Evolutionary conservation across 345 rosid genomes (phyloP).

Genomic region (Fremontodendron californicum): DNA sequence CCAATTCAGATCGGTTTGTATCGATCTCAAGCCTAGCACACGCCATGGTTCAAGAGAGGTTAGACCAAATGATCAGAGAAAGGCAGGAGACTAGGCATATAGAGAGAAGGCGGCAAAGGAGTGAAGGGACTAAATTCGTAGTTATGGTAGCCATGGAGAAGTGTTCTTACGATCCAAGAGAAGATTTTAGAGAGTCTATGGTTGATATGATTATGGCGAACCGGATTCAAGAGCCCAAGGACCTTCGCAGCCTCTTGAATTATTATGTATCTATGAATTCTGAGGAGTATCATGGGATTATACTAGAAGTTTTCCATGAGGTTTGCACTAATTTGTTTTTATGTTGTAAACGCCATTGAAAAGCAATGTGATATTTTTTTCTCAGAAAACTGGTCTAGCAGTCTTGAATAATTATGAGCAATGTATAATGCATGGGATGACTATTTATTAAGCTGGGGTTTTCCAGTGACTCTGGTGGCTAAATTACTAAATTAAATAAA

Average conservation of each 20-base stretch:
- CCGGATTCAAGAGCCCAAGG: conserved; percentile 52
- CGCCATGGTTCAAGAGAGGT: conserved; percentile 41
- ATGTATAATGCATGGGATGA: neutral
- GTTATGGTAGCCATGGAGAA: conserved; percentile 91
- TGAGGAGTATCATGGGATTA: conserved; percentile 49
- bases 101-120: conserved; percentile 5
- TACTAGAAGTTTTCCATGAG: conserved; percentile 75
- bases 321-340: conserved; percentile 70
- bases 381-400: neutral
- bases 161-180: conserved; percentile 65
- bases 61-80: conserved; percentile 12
- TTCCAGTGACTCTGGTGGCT: neutral
- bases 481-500: neutral
- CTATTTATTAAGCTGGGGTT: neutral
- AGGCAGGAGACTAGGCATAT: conserved; percentile 5
- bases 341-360: conserved; percentile 43
- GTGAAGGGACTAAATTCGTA: conserved; percentile 43
- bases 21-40: conserved; percentile 77
- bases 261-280: conserved; percentile 80
- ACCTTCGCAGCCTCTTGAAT: conserved; percentile 73
- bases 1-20: conserved; percentile 37
- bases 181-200: conserved; percentile 81
- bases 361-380: neutral
- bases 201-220: conserved; percentile 69
- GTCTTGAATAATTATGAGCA: neutral